phyloP scores from a whole-genome alignment of 2,329 filamentous ascomycete genomes.

The Trichoderma lentiforme region DNA sequence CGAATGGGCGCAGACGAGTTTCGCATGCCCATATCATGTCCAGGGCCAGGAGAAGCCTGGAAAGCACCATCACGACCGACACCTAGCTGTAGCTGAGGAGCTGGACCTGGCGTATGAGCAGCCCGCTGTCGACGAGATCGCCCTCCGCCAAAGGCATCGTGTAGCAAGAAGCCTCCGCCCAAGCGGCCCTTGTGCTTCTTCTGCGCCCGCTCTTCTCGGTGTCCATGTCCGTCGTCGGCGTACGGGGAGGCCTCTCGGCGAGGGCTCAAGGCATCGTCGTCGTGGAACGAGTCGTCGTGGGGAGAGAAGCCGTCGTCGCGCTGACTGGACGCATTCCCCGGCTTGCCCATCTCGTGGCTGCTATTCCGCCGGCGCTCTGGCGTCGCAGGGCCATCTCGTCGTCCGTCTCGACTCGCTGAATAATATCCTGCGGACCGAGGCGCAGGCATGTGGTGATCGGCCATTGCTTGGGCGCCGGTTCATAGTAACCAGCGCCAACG shows the following conservation, averaged over 20 bases:
- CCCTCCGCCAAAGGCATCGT: slow-evolving; percentile 39
- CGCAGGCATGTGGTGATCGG: slow-evolving; percentile 21
- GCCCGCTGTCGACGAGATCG: slow-evolving; percentile 28
- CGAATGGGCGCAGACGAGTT: slow-evolving; percentile 6
- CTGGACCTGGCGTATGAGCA: not conserved
- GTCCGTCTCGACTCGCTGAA: slow-evolving; percentile 13
- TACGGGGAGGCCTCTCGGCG: not conserved
- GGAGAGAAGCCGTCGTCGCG: slow-evolving; percentile 21
- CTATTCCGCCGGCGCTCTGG: slow-evolving; percentile 16
- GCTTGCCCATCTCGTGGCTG: slow-evolving; percentile 45
- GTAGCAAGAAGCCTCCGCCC: slow-evolving; percentile 50
- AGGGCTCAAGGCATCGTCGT: slow-evolving; percentile 9
- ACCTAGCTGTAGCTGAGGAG: not conserved
- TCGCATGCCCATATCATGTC: slow-evolving; percentile 4
- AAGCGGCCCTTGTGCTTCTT: slow-evolving; percentile 43
- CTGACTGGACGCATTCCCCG: slow-evolving; percentile 38
- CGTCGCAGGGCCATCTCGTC: slow-evolving; percentile 19
- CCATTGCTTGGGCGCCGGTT: slow-evolving; percentile 22
- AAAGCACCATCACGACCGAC: slow-evolving; percentile 10
- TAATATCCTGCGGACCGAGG: slow-evolving; percentile 17
- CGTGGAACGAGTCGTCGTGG: slow-evolving; percentile 19
- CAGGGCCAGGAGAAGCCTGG: not conserved
- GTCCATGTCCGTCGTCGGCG: slow-evolving; percentile 19
- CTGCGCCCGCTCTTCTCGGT: slow-evolving; percentile 27
- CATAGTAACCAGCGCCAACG: slow-evolving; percentile 20